A percentile compares a stretch with the other conserved stretches of the same genome.
phyloP scores from a whole-genome alignment of 305 asterid species.

The Nicotiana rustica region DNA sequence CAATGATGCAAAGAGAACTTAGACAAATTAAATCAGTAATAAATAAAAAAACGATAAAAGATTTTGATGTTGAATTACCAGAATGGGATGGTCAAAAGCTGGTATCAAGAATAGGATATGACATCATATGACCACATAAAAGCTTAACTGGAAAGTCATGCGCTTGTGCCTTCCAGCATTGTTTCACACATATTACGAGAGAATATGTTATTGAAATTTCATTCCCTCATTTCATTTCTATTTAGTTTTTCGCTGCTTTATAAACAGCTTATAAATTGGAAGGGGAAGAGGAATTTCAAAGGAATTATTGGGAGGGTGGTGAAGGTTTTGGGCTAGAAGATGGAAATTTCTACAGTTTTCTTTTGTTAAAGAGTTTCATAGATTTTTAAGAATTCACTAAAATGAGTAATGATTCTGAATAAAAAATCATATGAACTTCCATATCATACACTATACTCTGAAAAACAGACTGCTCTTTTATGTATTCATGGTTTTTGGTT shows the following conservation, averaged over 20 bases:
- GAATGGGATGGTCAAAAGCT: conserved; percentile 41
- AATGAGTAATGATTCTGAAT: conserved; percentile 18
- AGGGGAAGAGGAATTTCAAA: conserved; percentile 31
- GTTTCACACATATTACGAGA: too few species aligned
- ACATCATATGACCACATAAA: conserved; percentile 24
- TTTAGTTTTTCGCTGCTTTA: too few species aligned
- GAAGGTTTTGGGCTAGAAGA: conserved; percentile 33
- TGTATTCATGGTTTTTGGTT: neutral
- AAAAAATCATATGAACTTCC: neutral
- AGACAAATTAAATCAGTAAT: neutral
- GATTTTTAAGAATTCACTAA: neutral
- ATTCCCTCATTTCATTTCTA: too few species aligned
- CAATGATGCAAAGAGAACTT: neutral
- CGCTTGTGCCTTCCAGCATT: too few species aligned
- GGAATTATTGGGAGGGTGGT: conserved; percentile 27
- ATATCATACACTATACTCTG: neutral
- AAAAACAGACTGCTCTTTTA: neutral
- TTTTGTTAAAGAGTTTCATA: neutral
- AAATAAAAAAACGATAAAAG: too few species aligned
- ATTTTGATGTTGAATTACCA: neutral
- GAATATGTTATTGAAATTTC: too few species aligned
- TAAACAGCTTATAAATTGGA: neutral
- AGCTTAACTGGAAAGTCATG: neutral
- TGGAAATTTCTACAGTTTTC: conserved; percentile 35
- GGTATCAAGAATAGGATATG: conserved; percentile 37